Conservation (phyloP, 2,329 filamentous ascomycete species). For the Colletotrichum euphorbiae region DNA sequence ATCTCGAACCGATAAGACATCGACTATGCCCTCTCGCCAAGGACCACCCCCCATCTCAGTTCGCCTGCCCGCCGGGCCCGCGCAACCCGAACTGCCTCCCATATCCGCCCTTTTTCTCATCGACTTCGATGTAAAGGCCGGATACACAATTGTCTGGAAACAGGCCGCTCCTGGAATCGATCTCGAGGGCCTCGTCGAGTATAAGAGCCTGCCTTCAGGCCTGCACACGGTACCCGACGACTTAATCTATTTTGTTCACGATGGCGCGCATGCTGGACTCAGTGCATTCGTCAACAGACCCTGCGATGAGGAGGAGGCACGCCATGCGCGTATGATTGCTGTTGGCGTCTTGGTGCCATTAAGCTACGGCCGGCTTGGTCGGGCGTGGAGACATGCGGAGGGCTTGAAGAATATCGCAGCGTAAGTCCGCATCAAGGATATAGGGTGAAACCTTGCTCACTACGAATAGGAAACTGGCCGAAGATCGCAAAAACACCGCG, state of each 20-base stretch:
- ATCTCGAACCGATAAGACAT: conserved; percentile 26
- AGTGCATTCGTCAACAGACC: conserved; percentile 91
- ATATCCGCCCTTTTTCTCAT: conserved; percentile 89
- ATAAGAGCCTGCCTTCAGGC: conserved; percentile 94
- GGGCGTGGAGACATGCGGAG: conserved; percentile 89
- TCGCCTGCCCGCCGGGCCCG: conserved; percentile 47
- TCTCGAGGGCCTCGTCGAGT: conserved; percentile 91
- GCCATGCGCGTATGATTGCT: conserved; percentile 92
- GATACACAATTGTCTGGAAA: conserved; percentile 93
- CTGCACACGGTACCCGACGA: conserved; percentile 90
- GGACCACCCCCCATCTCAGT: conserved; percentile 55
- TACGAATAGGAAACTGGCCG: conserved; percentile 66
- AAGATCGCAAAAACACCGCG: conserved; percentile 71
- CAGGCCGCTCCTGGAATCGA: conserved; percentile 74
- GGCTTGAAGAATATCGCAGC: conserved; percentile 79
- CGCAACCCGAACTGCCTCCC: conserved; percentile 63
- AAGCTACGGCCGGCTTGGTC: conserved; percentile 85
- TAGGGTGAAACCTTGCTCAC: conserved; percentile 45
- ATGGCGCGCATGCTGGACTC: conserved; percentile 81
- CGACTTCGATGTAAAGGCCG: conserved; percentile 91
- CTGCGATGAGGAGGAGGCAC: conserved; percentile 78
- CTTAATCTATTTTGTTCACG: conserved; percentile 93
- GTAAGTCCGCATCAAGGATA: conserved; percentile 55
- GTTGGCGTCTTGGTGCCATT: conserved; percentile 90
- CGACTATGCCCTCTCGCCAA: conserved; percentile 49